phyloP scores from a whole-genome alignment of 2,329 filamentous ascomycete species.

The Alternaria ventricosa region DNA sequence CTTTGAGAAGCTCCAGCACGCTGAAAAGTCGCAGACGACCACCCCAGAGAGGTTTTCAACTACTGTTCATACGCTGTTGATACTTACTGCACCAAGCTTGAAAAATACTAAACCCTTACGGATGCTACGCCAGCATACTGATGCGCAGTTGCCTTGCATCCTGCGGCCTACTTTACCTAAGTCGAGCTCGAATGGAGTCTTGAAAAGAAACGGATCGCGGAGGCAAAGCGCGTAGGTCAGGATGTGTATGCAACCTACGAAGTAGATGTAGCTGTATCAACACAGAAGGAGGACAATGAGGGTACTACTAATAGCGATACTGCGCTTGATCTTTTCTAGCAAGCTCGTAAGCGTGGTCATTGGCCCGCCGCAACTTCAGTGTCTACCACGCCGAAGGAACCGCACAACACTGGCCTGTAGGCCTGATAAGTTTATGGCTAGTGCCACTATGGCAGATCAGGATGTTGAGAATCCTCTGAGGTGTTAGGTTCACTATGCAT shows the following conservation, averaged over 20 bases:
- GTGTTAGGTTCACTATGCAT: conserved; percentile 1
- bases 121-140: background rate
- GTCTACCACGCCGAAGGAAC: too few species aligned
- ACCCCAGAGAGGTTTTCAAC: background rate
- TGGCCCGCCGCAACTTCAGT: too few species aligned
- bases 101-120: conserved; percentile 1
- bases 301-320: background rate
- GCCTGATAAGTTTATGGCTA: too few species aligned
- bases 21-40: background rate
- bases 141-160: background rate
- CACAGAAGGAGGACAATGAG: background rate
- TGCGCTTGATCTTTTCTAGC: background rate
- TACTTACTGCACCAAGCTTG: background rate
- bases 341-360: too few species aligned
- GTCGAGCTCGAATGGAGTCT: background rate
- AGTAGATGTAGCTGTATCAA: background rate
- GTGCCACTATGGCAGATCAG: too few species aligned
- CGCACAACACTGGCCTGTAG: too few species aligned
- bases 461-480: background rate
- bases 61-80: background rate
- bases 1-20: background rate
- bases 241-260: background rate
- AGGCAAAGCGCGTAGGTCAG: background rate
- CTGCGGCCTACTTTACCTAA: background rate
- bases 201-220: background rate